Evolutionary conservation across 2,329 filamentous ascomycete species (phyloP).

Genomic region (Talaromyces pinophilus): DNA sequence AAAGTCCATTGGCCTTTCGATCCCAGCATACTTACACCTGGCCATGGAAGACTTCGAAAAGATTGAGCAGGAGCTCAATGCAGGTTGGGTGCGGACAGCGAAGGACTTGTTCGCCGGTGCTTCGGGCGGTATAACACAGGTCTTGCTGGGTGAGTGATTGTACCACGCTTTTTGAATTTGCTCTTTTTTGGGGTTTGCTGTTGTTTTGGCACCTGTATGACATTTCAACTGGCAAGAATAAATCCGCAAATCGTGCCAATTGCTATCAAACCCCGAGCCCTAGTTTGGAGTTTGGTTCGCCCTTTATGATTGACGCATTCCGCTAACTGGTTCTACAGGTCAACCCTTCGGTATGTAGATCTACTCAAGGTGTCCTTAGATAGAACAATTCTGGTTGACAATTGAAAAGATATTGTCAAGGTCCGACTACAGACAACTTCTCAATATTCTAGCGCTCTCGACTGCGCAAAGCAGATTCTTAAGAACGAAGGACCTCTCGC

Average conservation of each 20-base stretch:
- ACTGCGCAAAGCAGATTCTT: slow-evolving; percentile 81
- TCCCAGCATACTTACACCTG: background rate
- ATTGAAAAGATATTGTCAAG: slow-evolving; percentile 80
- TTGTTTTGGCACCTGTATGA: background rate
- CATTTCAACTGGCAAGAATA: background rate
- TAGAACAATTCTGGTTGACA: slow-evolving; percentile 13
- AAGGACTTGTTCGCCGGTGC: slow-evolving; percentile 94
- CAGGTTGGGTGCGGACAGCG: slow-evolving; percentile 59
- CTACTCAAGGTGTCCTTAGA: background rate
- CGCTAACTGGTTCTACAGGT: slow-evolving; percentile 47
- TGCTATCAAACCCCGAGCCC: background rate
- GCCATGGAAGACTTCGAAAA: slow-evolving; percentile 38
- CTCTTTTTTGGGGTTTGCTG: background rate
- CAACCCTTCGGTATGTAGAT: slow-evolving; percentile 63
- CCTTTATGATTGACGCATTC: background rate
- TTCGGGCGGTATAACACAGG: slow-evolving; percentile 88
- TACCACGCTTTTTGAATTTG: background rate
- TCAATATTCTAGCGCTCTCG: slow-evolving; percentile 75
- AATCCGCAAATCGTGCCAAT: background rate
- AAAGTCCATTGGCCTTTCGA: background rate
- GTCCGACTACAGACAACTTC: slow-evolving; percentile 90
- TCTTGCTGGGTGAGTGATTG: slow-evolving; percentile 75
- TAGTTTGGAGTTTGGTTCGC: background rate
- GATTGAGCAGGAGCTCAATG: slow-evolving; percentile 37
- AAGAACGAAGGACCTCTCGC: slow-evolving; percentile 82